Base-by-base conservation (phyloP, 192 early-diverging fungal species). In the Jimgerdemannia flammicorona region DNA sequence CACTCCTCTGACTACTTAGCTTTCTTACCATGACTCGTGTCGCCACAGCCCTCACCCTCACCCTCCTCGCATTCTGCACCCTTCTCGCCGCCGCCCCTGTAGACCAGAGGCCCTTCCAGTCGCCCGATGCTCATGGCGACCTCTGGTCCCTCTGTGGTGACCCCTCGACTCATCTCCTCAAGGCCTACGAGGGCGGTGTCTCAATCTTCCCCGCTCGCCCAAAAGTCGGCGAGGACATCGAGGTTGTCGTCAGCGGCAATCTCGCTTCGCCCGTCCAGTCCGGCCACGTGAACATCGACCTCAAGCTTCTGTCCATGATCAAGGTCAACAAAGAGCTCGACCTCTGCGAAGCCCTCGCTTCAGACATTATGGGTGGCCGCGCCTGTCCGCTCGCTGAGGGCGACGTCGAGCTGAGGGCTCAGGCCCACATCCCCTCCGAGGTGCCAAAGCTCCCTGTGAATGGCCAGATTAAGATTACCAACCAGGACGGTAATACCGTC, bases 61-160 rank as follows among this genome's bases (percentile, higher is more conserved):
- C 29, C 29, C 29, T 29, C 29, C 49, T 14, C 49, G 14, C 49
- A 59, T 2, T 59, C 49, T 59, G 49, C 49, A 59, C 49, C 49
- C 49, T 59, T 14, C 14, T 59, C 49, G 14, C 49, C 14, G 6
- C 49, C 6, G 14, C 49, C 49, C 49, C 67, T 19, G 42, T 40
- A 44, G 70, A 42, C 8, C 73, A 74, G 11, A 63, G 70, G 64
- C 42, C 70, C 6, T 77, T 81, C 67, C 76, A 77, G 79, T 19
- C 67, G 39, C 75, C 75, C 7, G 79, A 73, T 43, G 76, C 73
- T 14, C 79, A 74, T 64, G 79, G 79, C 39, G 72, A 74, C 43
- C 70, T 81, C n/a, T 81, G 80, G 80, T 75, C 80, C 3, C 59
- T 81, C 17, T 81, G 80, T 43, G 74, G 63, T 64, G 70, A 79